A percentile compares a stretch with the other conserved stretches of the same genome.
These are phyloP conservation scores for Verticillium nonalfalfae DNA, from an alignment of 2,329 filamentous ascomycete species.

Conservation along the genomic window DNA sequence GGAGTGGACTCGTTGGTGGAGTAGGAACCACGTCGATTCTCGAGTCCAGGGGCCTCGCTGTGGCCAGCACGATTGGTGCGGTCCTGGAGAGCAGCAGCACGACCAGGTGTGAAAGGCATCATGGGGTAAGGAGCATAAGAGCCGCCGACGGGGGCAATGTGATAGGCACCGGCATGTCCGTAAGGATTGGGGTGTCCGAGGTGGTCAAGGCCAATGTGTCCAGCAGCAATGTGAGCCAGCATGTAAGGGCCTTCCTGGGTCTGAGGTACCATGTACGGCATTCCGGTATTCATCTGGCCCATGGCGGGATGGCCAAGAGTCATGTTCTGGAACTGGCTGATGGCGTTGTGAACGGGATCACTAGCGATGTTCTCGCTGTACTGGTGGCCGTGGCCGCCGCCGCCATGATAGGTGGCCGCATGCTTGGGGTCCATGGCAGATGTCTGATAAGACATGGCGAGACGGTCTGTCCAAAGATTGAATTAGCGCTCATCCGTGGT, in stretches of 20 bases:
- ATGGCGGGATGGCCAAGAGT: conserved; percentile 22
- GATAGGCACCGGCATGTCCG: conserved; percentile 29
- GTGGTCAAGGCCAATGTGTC: conserved; percentile 27
- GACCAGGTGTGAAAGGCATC: conserved; percentile 48
- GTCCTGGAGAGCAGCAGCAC: conserved; percentile 34
- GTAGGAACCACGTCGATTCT: conserved; percentile 62
- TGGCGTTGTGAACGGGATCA: conserved; percentile 3
- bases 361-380: conserved; percentile 9
- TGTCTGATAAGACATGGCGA: conserved; percentile 26
- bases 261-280: conserved; percentile 27
- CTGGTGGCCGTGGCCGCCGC: conserved; percentile 5
- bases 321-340: conserved; percentile 19
- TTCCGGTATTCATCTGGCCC: conserved; percentile 22
- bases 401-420: conserved; percentile 15
- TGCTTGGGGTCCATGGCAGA: conserved; percentile 28
- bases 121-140: conserved; percentile 28
- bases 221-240: conserved; percentile 27
- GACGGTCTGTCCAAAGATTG: not conserved
- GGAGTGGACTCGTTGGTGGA: conserved; percentile 62
- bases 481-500: not conserved
- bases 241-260: conserved; percentile 28
- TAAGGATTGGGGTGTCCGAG: conserved; percentile 16
- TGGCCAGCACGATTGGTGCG: conserved; percentile 31
- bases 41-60: conserved; percentile 52
- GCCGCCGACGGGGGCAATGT: conserved; percentile 21